Evolutionary conservation across 2,329 filamentous ascomycete genomes (phyloP), one percentile per base, ranked within the genome.

Genomic region (Penicillium sp.): DNA sequence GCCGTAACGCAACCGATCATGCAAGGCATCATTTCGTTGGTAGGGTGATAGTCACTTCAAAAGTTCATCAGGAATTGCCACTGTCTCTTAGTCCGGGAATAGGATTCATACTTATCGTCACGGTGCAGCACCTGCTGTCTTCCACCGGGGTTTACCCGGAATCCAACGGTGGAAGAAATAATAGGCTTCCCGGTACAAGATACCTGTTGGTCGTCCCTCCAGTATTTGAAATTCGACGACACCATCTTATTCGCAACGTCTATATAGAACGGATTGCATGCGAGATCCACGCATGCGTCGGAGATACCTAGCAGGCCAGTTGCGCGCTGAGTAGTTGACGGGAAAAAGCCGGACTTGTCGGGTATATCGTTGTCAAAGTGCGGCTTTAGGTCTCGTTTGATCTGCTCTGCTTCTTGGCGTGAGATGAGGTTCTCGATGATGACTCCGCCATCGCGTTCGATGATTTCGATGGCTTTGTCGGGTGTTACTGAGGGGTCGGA

Each of bases 311-410:
- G 53, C 16, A 76, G 52, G 2, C 74, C 72, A 1, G 69, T 69
- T 0, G 74, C 74, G 18, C 74, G 64, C 51, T 74, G 69, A 0
- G 70, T 75, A 0, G 71, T 75, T 2, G 54, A 49, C 2, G 73
- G 72, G 38, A 75, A 75, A 62, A 75, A 74, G 6, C 73, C 73
- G 18, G 65, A 69, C 27, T 63, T 58, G 54, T 75, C 73, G 14
- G 63, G 61, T 1, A 54, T 56, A 53, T 75, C 72, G 3, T 60
- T 60, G 48, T 74, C 71, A 30, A 74, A 74, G 35, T 67, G 55
- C 0, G 73, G 66, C 28, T 69, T 69, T 7, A 75, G 65, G 16
- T 76, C 74, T 5, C 49, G 27, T n/a, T 66, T 66, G 40, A 76
- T 72, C 42, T 71, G 66, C 3, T 62, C 57, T 7, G 67, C 68